Conservation (phyloP, 2,329 filamentous ascomycete genomes). For the Monosporascus cannonballus region DNA sequence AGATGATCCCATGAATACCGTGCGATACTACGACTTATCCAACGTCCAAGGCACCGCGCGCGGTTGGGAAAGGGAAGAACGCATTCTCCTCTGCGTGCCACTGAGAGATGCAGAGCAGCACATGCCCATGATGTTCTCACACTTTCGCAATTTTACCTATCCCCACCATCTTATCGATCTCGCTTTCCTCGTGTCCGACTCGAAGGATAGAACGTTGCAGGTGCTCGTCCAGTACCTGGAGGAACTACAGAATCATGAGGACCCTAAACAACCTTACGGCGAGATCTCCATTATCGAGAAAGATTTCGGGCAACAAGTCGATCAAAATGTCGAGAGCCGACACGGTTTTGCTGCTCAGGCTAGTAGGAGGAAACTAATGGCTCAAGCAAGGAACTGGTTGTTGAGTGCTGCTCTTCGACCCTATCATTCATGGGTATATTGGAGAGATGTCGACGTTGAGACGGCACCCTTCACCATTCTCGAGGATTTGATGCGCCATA, state of each 20-base stretch:
- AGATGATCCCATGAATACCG: slow-evolving; percentile 81
- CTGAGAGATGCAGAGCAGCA: slow-evolving; percentile 89
- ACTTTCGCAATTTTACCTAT: slow-evolving; percentile 93
- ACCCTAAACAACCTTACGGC: slow-evolving; percentile 78
- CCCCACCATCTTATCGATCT: slow-evolving; percentile 94
- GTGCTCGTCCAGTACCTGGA: slow-evolving; percentile 71
- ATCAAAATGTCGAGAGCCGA: slow-evolving; percentile 94
- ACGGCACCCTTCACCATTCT: slow-evolving; percentile 95
- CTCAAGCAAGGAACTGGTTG: slow-evolving; percentile 94
- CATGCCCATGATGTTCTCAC: slow-evolving; percentile 97
- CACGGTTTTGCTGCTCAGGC: slow-evolving; percentile 97
- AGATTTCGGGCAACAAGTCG: slow-evolving; percentile 96
- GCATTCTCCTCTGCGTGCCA: slow-evolving; percentile 90
- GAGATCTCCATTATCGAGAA: slow-evolving; percentile 98
- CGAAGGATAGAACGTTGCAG: slow-evolving; percentile 81
- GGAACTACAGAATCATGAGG: slow-evolving; percentile 71
- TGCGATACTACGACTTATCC: slow-evolving; percentile 93
- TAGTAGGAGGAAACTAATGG: slow-evolving; percentile 91
- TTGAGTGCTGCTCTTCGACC: slow-evolving; percentile 87
- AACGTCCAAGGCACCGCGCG: slow-evolving; percentile 86
- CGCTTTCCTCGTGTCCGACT: slow-evolving; percentile 94
- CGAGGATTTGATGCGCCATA: slow-evolving; percentile 96
- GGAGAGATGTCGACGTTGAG: slow-evolving; percentile 97
- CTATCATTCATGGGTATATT: slow-evolving; percentile 98
- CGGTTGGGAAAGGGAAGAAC: slow-evolving; percentile 94